Percentiles rank a stretch among this genome's conserved stretches.
These are phyloP conservation scores for Parasitella parasitica DNA, from an alignment of 371 early-diverging fungal species.

Conservation along the genomic window DNA sequence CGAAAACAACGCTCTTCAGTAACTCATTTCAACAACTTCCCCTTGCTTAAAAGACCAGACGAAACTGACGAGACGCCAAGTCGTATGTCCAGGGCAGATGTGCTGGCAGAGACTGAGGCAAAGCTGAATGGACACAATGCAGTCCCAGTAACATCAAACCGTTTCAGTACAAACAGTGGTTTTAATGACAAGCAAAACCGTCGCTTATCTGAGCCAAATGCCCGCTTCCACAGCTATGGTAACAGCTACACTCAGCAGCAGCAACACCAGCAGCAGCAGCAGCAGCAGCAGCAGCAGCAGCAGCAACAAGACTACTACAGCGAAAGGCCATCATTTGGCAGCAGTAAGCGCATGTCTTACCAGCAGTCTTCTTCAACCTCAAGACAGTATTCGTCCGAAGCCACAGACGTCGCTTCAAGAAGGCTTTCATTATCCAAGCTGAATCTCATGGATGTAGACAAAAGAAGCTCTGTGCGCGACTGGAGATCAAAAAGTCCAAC, in stretches of 20 bases:
- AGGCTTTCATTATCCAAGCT: not conserved
- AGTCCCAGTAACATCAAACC: not conserved
- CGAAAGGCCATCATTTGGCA: not conserved
- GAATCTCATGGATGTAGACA: not conserved
- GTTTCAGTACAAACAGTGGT: not conserved
- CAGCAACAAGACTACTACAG: not conserved
- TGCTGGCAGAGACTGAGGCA: slow-evolving; percentile 48
- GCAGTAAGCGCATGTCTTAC: slow-evolving; percentile 8
- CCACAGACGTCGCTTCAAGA: not conserved
- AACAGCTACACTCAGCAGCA: not conserved
- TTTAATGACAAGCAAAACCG: slow-evolving; percentile 29
- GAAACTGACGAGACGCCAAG: slow-evolving; percentile 12
- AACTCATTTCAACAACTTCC: slow-evolving; percentile 38
- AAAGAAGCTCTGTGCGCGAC: not conserved
- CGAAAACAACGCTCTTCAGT: slow-evolving; percentile 35
- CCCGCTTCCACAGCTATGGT: slow-evolving; percentile 17
- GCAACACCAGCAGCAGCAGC: not conserved
- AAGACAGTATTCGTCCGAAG: not conserved
- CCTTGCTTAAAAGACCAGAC: slow-evolving; percentile 3
- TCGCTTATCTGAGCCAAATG: slow-evolving; percentile 43
- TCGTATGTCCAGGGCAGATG: slow-evolving; percentile 37
- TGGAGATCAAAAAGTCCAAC: slow-evolving; percentile 4
- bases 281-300: not conserved
- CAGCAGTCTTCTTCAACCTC: not conserved
- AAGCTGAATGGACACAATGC: slow-evolving; percentile 35